These are phyloP conservation scores for Cyclotella cryptica DNA, from an alignment of 108 stramenopile genomes.

Conservation along the genomic window DNA sequence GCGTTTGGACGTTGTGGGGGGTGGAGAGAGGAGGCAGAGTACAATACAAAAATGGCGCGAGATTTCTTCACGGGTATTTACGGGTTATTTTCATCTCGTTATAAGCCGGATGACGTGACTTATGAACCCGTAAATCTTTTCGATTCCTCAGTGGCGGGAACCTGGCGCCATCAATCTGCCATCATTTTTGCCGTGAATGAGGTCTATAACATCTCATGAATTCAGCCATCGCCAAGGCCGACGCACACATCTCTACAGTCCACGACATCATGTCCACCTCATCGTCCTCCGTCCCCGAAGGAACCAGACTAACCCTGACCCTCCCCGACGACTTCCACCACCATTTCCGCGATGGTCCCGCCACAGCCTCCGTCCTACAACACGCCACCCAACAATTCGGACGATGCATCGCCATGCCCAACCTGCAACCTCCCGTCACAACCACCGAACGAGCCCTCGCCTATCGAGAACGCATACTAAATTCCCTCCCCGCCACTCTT, in stretches of 20 bases:
- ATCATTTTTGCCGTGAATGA: neutral
- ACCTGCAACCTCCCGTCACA: slow-evolving; percentile 96
- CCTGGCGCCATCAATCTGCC: neutral
- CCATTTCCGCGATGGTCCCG: slow-evolving; percentile 91
- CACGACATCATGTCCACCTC: neutral
- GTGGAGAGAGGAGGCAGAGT: too few species aligned
- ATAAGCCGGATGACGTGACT: neutral
- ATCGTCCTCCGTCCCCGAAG: slow-evolving; percentile 24
- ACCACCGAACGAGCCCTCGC: slow-evolving; percentile 87
- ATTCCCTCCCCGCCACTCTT: slow-evolving; percentile 52
- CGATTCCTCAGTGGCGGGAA: neutral
- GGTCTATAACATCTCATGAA: neutral
- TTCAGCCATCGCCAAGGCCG: neutral
- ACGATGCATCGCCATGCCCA: slow-evolving; percentile 96
- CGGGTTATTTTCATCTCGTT: neutral
- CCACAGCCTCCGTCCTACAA: slow-evolving; percentile 62
- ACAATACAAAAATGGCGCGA: neutral
- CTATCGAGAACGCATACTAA: slow-evolving; percentile 90
- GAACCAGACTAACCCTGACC: slow-evolving; percentile 66
- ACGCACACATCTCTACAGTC: neutral
- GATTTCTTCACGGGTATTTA: neutral
- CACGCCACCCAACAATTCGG: slow-evolving; percentile 84
- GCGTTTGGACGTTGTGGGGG: too few species aligned
- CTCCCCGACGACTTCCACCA: slow-evolving; percentile 97
- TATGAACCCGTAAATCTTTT: neutral